Evolutionary conservation across 192 early-diverging fungal genomes (phyloP), one percentile per base, ranked within the genome.

Genomic region (Backusella mclennaniae): DNA sequence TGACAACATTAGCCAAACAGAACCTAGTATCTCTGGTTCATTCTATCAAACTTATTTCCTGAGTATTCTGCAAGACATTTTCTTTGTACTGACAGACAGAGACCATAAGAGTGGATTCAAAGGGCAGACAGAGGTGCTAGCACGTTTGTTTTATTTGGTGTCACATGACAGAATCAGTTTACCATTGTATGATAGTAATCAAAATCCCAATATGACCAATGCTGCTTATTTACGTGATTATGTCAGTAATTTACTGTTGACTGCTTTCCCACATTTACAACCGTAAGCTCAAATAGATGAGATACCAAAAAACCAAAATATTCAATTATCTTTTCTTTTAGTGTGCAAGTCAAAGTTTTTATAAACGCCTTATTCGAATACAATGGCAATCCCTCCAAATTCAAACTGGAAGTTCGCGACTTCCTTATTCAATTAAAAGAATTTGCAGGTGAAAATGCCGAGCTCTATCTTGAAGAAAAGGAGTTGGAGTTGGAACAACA

Each of bases 81-180:
- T 99, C 82, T 98, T 94, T 73, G 98, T 99, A 19, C 85, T 99
- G 39, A 97, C 96, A 6, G 96, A 96, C 84, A 93, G 94, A 53
- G 95, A 96, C 80, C 97, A 99, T 88, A 98, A 97, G 88, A 93
- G 94, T 82, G 97, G 97, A 66, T 99, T 98, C 89, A 94, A 93
- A 80, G 87, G 91, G 66, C 98, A 99, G 80, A 92, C 90, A 79
- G 89, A 92, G 80, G 93, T 98, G 44, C 87, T 99, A 31, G 92
- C 93, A 35, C 92, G 94, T 71, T 90, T 99, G 88, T 94, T 99
- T 81, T 88, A 89, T 66, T 78, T 96, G 67, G 94, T 97, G 3
- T 93, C 95, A 35, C 87, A 92, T 44, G 90, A 91, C 59, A 87
- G 87, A 74, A 93, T 99, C 69, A 90, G 92, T 46, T 94, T 92